Evolutionary conservation across 2,329 filamentous ascomycete species (phyloP).

Genomic region (Neodidymelliopsis sp.): DNA sequence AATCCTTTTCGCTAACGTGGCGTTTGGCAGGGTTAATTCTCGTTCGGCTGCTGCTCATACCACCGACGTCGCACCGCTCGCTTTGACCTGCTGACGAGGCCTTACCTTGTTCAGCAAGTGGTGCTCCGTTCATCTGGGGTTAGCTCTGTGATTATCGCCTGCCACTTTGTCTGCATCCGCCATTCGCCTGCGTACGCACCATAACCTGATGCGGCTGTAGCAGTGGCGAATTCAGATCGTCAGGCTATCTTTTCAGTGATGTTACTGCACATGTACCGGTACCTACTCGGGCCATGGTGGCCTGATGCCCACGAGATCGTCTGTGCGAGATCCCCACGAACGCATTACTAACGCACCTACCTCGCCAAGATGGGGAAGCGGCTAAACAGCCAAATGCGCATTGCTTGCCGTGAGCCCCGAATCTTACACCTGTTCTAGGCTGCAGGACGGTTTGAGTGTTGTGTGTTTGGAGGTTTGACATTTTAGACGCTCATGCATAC

Average conservation of each 20-base stretch:
- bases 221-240: conserved; percentile 13
- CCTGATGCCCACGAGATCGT: conserved; percentile 4
- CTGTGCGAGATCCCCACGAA: conserved; percentile 5
- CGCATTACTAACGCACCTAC: conserved; percentile 3
- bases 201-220: conserved; percentile 5
- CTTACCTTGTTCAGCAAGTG: conserved; percentile 13
- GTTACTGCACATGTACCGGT: conserved; percentile 1
- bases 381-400: conserved; percentile 4
- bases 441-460: neutral
- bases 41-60: conserved; percentile 1
- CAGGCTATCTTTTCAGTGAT: conserved; percentile 3
- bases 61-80: conserved; percentile 13
- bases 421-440: neutral
- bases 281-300: conserved; percentile 10
- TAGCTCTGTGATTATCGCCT: conserved; percentile 4
- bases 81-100: neutral
- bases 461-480: neutral
- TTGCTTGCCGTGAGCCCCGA: neutral
- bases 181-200: conserved; percentile 6
- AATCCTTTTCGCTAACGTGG: conserved; percentile 1
- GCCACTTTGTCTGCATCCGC: neutral
- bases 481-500: conserved; percentile 3
- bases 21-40: conserved; percentile 5
- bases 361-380: conserved; percentile 21
- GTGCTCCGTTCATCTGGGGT: conserved; percentile 11